Conservation (phyloP, 257 asterid genomes). For the Solanum habrochaites region DNA sequence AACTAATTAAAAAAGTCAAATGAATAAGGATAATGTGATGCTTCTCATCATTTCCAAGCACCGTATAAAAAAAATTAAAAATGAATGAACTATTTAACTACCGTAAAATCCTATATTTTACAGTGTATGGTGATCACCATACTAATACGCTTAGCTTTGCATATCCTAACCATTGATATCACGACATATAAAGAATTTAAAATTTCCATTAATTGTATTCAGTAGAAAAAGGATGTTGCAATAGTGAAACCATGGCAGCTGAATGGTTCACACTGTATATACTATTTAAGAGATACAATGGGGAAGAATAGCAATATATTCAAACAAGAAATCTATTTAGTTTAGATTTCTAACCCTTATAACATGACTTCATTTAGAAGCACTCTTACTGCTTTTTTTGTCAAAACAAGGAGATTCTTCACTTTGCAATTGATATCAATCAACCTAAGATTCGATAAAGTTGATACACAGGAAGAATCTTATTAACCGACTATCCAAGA, state of each 20-base stretch:
- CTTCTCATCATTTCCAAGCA: neutral
- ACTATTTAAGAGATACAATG: neutral
- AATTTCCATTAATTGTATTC: neutral
- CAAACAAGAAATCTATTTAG: neutral
- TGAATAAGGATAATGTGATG: neutral
- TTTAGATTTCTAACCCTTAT: neutral
- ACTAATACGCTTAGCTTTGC: neutral
- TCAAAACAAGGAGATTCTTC: neutral
- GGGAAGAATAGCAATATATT: neutral
- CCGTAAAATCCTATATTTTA: neutral
- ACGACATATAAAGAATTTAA: neutral
- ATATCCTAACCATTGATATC: neutral
- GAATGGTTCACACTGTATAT: neutral
- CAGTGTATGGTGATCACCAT: neutral
- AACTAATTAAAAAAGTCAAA: neutral
- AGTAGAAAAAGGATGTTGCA: neutral
- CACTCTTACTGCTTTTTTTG: neutral
- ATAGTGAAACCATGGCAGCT: neutral
- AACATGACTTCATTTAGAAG: neutral
- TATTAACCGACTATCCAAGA: neutral
- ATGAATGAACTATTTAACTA: neutral
- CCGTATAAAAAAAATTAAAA: neutral
- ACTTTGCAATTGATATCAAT: neutral
- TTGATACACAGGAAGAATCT: neutral
- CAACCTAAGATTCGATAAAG: neutral